Evolutionary conservation across 1,284 basidiomycete genomes (phyloP), one percentile per base, ranked within the genome.

Genomic region (Ganoderma lucidum): DNA sequence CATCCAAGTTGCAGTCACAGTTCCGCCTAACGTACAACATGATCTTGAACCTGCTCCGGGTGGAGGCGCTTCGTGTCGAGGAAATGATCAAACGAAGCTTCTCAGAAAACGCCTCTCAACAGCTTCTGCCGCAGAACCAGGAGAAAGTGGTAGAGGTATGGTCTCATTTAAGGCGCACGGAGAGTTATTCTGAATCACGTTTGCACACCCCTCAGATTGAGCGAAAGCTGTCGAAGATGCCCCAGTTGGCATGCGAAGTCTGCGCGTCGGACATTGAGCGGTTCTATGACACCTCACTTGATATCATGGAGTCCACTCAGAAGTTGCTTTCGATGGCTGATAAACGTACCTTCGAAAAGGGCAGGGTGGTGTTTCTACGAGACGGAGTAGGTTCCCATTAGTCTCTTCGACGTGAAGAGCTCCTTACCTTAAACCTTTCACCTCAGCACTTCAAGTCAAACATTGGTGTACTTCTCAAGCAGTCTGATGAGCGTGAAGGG

Each of bases 71-170:
- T 44, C 89, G 93, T 72, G 98, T 99, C 9, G 98, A 99, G 78
- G 98, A 99, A 80, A 99, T 99, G 98, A 99, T 99, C 81, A 99
- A 99, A 81, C 88, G 98, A 45, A 97, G 95, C 78, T 99, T 99
- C 81, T 99, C 97, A 3, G 98, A 99, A 83, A 99, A 99, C 77
- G 92, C 96, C 0, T 93, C 97, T 0, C 98, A 99, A 78, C 88
- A 92, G 64, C 84, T 99, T 65, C 84, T 98, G 28, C 98, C 98
- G 0, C 96, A 98, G 67, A 96, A 99, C 74, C 96, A 99, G 81
- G 90, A 92, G 78, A 90, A 93, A 79, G 93, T 99, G 23, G 80
- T 86, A 2, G 90, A 96, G 83, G 96, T 94, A 74, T 28, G 65
- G n/a, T 23, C 6, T 67, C 53, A 44, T 37, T 28, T 6, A 37